Evolutionary conservation across 2,329 filamentous ascomycete species (phyloP), one percentile per base, ranked within the genome.

Genomic region (Epichloe gansuensis): DNA sequence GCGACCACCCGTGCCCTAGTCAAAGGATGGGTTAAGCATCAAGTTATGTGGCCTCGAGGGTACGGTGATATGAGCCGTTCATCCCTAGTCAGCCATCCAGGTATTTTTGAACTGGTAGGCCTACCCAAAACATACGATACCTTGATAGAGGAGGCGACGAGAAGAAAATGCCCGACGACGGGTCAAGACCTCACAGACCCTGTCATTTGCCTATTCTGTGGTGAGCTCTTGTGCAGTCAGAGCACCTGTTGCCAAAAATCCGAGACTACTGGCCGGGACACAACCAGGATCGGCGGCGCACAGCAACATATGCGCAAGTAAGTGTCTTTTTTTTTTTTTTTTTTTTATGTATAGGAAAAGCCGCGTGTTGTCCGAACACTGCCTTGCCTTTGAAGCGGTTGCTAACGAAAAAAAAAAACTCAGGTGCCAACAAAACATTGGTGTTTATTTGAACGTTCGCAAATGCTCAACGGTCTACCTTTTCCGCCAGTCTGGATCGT

Each of bases 201-300:
- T 0, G 88, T 86, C 58, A 81, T 98, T 39, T 98, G 93, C 64
- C 77, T 98, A 41, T 89, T 96, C 71, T 98, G 93, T 64, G 91
- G 93, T 37, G 90, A 91, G n/a, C 88, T 98, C 42, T 91, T 96
- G 69, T 98, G 93, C 69, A 89, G 86, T 9, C 93, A 98, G 72
- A 89, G 86, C 46, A 85, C 91, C 46, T 98, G 93, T 71, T 98
- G 93, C 66, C 81, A 88, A 63, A 83, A 82, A 60, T 75, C 81
- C 55, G 80, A 79, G 53, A 69, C 72, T 59, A 67, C 61, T 42
- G 65, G 64, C 15, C 63, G 67, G 53, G 72, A 71, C 51, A 62
- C 66, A 50, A 73, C 66, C 50, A 70, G 76, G 57, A 79, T 88
- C 55, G 91, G 91, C 46, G 91, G 94, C 35, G 91, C 88, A 58